These are phyloP conservation scores for Xylaria venustula DNA, from an alignment of 495 filamentous ascomycete genomes.

Conservation along the genomic window DNA sequence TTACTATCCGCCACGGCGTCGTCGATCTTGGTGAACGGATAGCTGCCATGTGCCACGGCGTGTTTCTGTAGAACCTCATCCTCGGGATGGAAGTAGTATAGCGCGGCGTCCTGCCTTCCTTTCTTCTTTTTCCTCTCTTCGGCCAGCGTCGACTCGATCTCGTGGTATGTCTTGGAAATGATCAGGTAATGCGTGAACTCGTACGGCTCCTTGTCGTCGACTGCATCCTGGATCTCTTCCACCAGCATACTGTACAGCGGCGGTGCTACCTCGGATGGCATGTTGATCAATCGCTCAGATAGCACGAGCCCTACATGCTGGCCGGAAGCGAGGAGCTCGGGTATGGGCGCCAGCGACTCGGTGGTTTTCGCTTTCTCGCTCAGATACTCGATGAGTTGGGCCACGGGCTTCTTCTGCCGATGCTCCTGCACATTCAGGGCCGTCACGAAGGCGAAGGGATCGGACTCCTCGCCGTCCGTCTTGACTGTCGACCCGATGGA, in stretches of 20 bases:
- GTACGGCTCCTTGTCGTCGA: constrained; percentile 91
- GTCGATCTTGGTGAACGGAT: constrained; percentile 75
- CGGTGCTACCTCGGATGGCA: constrained; percentile 85
- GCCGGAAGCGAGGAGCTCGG: constrained; percentile 53
- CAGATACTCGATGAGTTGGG: constrained; percentile 71
- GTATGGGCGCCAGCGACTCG: constrained; percentile 53
- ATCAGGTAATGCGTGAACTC: constrained; percentile 91
- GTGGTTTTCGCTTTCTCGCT: constrained; percentile 54
- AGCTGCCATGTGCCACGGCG: constrained; percentile 62
- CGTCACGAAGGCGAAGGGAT: constrained; percentile 92
- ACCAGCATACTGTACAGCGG: constrained; percentile 96
- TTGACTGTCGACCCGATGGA: constrained; percentile 93
- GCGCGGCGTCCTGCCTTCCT: constrained; percentile 63
- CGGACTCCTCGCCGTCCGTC: constrained; percentile 87
- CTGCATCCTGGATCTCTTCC: constrained; percentile 86
- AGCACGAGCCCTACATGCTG: constrained; percentile 74
- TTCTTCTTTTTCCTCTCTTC: constrained; percentile 62
- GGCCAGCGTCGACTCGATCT: constrained; percentile 80
- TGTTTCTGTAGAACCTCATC: constrained; percentile 84
- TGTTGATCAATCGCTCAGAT: constrained; percentile 90
- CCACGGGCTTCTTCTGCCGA: constrained; percentile 67
- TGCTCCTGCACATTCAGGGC: constrained; percentile 84
- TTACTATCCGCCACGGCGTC: constrained; percentile 85
- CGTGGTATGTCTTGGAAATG: constrained; percentile 83
- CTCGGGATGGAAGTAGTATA: constrained; percentile 94